These are phyloP conservation scores for Xylariaceae sp. DNA, from an alignment of 2,329 filamentous ascomycete genomes.

Conservation along the genomic window DNA sequence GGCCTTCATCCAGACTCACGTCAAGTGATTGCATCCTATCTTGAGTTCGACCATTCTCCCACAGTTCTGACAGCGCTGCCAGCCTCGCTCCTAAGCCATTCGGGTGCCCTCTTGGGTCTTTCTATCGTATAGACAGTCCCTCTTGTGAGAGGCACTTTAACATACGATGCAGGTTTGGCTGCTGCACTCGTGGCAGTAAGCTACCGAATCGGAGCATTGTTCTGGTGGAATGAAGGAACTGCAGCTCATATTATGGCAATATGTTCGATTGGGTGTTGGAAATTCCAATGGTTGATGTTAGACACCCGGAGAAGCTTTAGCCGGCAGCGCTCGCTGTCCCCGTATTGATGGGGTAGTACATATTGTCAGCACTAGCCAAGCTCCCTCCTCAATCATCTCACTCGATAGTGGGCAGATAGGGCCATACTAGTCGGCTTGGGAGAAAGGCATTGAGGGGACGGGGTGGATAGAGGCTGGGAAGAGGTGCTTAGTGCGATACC, in stretches of 20 bases:
- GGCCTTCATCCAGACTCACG: conserved; percentile 48
- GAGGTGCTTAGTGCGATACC: too few species aligned
- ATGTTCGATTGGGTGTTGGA: conserved; percentile 53
- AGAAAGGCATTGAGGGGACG: too few species aligned
- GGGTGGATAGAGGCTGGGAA: too few species aligned
- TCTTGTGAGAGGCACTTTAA: conserved; percentile 52
- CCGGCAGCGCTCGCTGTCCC: too few species aligned
- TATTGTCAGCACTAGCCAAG: too few species aligned
- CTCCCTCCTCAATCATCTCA: too few species aligned
- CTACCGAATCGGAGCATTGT: conserved; percentile 43
- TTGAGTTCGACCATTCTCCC: conserved; percentile 53
- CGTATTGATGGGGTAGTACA: too few species aligned
- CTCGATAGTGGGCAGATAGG: too few species aligned
- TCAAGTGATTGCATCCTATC: conserved; percentile 62
- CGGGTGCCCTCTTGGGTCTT: conserved; percentile 47
- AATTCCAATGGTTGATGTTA: conserved; percentile 57
- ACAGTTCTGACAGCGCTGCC: conserved; percentile 58
- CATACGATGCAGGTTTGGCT: conserved; percentile 56
- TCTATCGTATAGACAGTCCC: conserved; percentile 55
- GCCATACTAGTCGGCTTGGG: too few species aligned
- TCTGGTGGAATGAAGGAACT: conserved; percentile 50
- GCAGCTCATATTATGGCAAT: conserved; percentile 54
- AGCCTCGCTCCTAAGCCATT: conserved; percentile 50
- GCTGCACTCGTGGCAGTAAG: conserved; percentile 49
- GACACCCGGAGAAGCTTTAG: too few species aligned